Evolutionary conservation across 371 early-diverging fungal genomes (phyloP).

Genomic region (Lichtheimia ornata): DNA sequence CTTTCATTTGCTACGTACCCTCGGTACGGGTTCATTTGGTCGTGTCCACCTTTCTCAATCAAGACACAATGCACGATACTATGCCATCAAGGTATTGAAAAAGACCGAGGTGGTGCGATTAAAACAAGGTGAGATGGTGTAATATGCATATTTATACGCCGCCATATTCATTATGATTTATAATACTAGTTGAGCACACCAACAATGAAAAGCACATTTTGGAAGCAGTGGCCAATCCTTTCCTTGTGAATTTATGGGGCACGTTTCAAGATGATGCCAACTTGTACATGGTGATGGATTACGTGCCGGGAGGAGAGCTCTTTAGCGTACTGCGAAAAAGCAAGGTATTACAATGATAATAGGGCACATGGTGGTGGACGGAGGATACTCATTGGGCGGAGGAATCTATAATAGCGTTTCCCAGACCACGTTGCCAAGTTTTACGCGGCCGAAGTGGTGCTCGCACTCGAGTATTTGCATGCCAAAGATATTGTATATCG

Average conservation of each 20-base stretch:
- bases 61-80: constrained; percentile 75
- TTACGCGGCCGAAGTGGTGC: constrained; percentile 74
- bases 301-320: constrained; percentile 94
- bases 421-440: constrained; percentile 88
- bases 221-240: constrained; percentile 85
- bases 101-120: constrained; percentile 92
- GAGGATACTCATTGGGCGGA: neutral
- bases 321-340: constrained; percentile 80
- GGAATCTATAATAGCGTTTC: constrained; percentile 60
- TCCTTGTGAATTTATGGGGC: constrained; percentile 88
- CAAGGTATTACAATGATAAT: constrained; percentile 37
- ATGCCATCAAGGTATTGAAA: constrained; percentile 97
- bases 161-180: too few relatives aligned
- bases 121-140: constrained; percentile 66
- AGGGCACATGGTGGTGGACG: neutral
- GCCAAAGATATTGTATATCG: constrained; percentile 87
- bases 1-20: constrained; percentile 71
- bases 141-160: neutral
- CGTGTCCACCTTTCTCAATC: constrained; percentile 92
- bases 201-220: constrained; percentile 96
- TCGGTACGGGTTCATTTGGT: constrained; percentile 99
- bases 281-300: constrained; percentile 97
- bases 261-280: constrained; percentile 89
- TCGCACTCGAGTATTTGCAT: constrained; percentile 90
- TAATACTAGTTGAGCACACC: constrained; percentile 85